Evolutionary conservation across 495 filamentous ascomycete genomes (phyloP), one percentile per base, ranked within the genome.

Genomic region (Tuber borchii): DNA sequence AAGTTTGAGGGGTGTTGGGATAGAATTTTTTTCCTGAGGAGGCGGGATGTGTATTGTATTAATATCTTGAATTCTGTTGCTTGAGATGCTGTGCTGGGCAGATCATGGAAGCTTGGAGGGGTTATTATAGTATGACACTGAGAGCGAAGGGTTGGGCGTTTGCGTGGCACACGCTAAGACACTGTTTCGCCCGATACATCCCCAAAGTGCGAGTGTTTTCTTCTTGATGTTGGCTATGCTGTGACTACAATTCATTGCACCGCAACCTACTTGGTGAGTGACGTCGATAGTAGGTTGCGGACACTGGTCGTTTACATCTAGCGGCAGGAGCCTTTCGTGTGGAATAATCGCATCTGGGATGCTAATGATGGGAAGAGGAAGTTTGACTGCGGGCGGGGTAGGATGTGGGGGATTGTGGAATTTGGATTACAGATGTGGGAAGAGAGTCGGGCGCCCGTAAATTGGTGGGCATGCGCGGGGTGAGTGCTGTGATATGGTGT

Each of bases 1-100:
- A 97, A 89, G 71, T 31, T 74, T 45, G 39, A 31, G 72, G 44
- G 10, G 34, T 51, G 22, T n/a, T 71, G 72, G 39, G 71, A 45
- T 69, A 31, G 42, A 56, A 42, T 56, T 26, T 61, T 61, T 26
- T 61, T 31, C 12, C 16, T 61, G n/a, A 16, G n/a, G 31, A n/a
- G 26, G 51, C 26, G n/a, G 51, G 51, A 12, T 26, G n/a, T 31
- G 51, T 61, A 31, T 61, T 61, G 0, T 61, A 61, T 61, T 61
- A 61, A 31, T 61, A 56, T 12, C 51, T 61, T 61, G 51, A 31
- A 31, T 61, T 61, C 26, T 14, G 51, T 16, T 61, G n/a, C 51
- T 31, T 31, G n/a, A 12, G n/a, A 10, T 14, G 51, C 12, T 31
- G 51, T 61, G n/a, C 51, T 26, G 10, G 51, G n/a, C 26, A 61